Percentiles rank a stretch among this genome's conserved stretches.
phyloP scores from a whole-genome alignment of 306 rosid genomes.

The Neltuma alba region DNA sequence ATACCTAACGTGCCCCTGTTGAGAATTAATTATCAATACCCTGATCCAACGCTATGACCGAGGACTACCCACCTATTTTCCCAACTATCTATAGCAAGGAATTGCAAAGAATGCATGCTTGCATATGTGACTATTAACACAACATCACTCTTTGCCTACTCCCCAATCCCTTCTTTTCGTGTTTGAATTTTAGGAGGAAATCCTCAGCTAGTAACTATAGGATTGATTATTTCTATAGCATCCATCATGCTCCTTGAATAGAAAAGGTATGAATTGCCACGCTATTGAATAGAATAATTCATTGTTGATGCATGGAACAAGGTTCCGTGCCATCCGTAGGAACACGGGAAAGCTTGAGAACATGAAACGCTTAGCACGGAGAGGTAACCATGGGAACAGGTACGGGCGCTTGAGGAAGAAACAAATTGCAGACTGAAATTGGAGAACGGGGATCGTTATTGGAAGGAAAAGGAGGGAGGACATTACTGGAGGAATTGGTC shows the following conservation, averaged over 20 bases:
- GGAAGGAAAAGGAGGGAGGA: background rate
- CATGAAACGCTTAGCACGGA: background rate
- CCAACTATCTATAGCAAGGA: background rate
- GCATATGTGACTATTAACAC: background rate
- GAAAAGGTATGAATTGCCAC: background rate
- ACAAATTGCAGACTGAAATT: background rate
- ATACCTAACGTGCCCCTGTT: background rate
- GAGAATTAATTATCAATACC: background rate
- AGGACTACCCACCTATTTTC: background rate
- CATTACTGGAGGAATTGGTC: slow-evolving; percentile 46
- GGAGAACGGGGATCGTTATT: background rate
- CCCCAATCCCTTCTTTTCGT: background rate
- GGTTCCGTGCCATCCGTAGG: background rate
- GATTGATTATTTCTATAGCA: background rate
- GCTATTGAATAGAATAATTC: background rate
- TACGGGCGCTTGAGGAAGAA: background rate
- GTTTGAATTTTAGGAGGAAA: background rate
- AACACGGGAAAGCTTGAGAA: background rate
- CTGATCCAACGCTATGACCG: background rate
- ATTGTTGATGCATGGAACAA: background rate
- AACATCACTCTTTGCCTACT: background rate
- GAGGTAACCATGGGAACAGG: background rate
- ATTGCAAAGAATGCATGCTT: background rate
- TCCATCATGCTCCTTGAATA: background rate
- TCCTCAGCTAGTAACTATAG: background rate